Base-by-base conservation (phyloP, 2,329 filamentous ascomycete genomes). In the Curvularia lunata region DNA sequence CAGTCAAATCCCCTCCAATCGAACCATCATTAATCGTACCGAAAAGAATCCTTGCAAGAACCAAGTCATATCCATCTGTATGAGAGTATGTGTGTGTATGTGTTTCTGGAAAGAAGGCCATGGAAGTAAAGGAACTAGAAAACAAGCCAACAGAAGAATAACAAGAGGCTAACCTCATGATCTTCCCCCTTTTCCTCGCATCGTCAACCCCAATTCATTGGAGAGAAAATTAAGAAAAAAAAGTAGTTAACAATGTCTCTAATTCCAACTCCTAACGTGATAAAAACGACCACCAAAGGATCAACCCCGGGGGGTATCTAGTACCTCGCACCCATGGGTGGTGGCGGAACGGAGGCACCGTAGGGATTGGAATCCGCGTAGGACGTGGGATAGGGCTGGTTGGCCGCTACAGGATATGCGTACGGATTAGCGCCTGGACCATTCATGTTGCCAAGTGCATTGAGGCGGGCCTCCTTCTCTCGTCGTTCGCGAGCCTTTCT, bases 301-400 rank as follows among this genome's bases (percentile, higher is more conserved):
- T 56, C 8, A 38, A 43, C 45, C 16, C 9, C 10, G 18, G n/a
- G 43, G 18, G n/a, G 21, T 16, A 37, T 47, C 64, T 73, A 77
- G 56, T 76, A 75, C 62, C 72, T 63, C 55, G 70, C 64, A 43
- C 76, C 76, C 64, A 77, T 77, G 7, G 77, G 77, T 9, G 77
- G 77, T 32, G 77, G 77, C 38, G 77, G 77, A 30, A 78, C 68
- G 37, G 56, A 46, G 28, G 72, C 66, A 48, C 72, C 73, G 58
- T 82, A 82, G 16, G 80, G 80, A 65, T 81, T 82, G 42, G 71
- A 76, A 66, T 82, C 80, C 46, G 75, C 69, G 62, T 83, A 82
- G 45, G 55, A 54, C 13, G 64, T 59, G 46, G 75, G 77, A 58
- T 77, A 73, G 48, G 72, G 23, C 55, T 77, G 58, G 40, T 45